Conservation (phyloP, 2,329 filamentous ascomycete species). For the Ilyonectria sp. region DNA sequence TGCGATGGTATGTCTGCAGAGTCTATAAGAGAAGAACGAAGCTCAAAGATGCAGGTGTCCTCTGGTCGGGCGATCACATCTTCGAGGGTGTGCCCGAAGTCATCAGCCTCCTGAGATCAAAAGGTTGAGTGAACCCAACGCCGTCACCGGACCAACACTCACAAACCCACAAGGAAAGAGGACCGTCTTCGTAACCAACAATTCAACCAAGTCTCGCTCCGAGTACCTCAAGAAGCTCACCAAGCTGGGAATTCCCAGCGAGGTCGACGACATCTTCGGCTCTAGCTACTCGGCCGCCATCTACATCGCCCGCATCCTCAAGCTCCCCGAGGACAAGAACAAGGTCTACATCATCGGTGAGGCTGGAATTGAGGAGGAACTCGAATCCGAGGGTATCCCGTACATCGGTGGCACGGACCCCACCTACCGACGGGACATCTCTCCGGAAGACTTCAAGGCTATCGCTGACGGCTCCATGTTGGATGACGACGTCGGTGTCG, state of each 20-base stretch:
- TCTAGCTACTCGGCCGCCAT: constrained; percentile 95
- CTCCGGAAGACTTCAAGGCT: constrained; percentile 82
- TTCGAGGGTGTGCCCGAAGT: constrained; percentile 91
- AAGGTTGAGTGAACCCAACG: constrained; percentile 67
- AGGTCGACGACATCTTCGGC: constrained; percentile 93
- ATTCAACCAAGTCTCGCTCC: constrained; percentile 94
- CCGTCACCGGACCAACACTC: neutral
- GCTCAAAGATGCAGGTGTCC: constrained; percentile 75
- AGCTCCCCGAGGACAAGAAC: constrained; percentile 82
- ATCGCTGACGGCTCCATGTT: constrained; percentile 83
- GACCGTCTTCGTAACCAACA: constrained; percentile 97
- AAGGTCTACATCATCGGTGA: constrained; percentile 97
- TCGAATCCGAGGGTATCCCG: constrained; percentile 82
- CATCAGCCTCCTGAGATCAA: constrained; percentile 83
- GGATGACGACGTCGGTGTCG: constrained; percentile 90
- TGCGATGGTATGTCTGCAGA: constrained; percentile 84
- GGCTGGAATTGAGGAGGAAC: constrained; percentile 90
- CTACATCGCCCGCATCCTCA: constrained; percentile 94
- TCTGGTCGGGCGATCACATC: constrained; percentile 95
- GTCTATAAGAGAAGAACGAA: neutral
- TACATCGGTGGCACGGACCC: constrained; percentile 92
- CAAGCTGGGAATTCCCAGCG: constrained; percentile 82
- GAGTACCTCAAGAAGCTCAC: constrained; percentile 96
- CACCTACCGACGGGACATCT: constrained; percentile 81
- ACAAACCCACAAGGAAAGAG: constrained; percentile 78